These are phyloP conservation scores for Plantago lanceolata DNA, from an alignment of 305 asterid species.

Conservation along the genomic window DNA sequence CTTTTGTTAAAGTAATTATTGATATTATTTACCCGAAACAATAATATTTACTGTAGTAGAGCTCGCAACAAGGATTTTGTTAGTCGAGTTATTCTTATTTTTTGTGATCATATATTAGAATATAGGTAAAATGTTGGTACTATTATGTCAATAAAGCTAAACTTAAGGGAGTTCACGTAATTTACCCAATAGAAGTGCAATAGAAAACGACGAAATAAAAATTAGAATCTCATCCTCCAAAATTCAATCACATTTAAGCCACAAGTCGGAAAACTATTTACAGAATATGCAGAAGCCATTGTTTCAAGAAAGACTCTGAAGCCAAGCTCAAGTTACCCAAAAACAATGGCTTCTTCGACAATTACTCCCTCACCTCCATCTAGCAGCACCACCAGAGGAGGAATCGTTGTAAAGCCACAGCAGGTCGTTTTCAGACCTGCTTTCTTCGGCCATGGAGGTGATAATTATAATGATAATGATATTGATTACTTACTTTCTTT, in stretches of 20 bases:
- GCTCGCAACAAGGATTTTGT: too few relatives aligned
- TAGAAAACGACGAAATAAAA: too few relatives aligned
- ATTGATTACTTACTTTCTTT: not conserved
- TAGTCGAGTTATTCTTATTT: too few relatives aligned
- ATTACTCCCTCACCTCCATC: conserved; percentile 30
- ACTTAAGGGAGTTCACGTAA: not conserved
- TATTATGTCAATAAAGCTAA: not conserved
- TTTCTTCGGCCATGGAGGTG: conserved; percentile 62
- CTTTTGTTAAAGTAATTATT: too few relatives aligned
- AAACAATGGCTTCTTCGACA: conserved; percentile 32
- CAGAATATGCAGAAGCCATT: conserved; percentile 9
- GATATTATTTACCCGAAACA: too few relatives aligned
- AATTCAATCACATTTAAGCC: conserved; percentile 5
- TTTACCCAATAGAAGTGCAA: not conserved
- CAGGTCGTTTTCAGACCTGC: conserved; percentile 26
- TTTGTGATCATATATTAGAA: too few relatives aligned
- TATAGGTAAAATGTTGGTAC: too few relatives aligned
- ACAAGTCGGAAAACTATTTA: not conserved
- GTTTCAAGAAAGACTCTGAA: not conserved
- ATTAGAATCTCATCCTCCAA: not conserved
- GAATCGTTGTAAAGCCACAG: conserved; percentile 26
- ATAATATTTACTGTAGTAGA: too few relatives aligned
- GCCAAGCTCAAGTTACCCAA: not conserved
- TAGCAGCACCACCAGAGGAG: conserved; percentile 32
- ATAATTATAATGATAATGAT: conserved; percentile 4